Percentiles rank a stretch among this genome's conserved stretches.
Evolutionary conservation across 75 land plant genomes (phyloP).

Genomic region (Adiantum capillusveneris): DNA sequence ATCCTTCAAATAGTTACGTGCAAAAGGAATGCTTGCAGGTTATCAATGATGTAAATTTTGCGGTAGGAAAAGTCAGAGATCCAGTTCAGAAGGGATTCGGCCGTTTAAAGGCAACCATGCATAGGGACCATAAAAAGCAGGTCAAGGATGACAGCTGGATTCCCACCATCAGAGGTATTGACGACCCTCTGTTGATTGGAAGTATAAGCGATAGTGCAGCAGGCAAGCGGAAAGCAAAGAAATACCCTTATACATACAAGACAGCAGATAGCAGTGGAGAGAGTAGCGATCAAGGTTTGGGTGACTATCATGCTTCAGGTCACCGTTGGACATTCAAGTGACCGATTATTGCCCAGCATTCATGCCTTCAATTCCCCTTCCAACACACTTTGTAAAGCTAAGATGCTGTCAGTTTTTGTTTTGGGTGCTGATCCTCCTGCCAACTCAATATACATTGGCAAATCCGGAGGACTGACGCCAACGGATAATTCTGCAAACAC

Average conservation of each 20-base stretch:
- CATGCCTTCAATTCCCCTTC: too few relatives aligned
- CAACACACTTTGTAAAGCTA: too few relatives aligned
- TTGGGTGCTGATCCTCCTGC: too few relatives aligned
- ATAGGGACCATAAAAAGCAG: constrained; percentile 34
- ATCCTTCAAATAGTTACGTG: too few relatives aligned
- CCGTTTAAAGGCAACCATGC: constrained; percentile 61
- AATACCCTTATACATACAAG: constrained; percentile 45
- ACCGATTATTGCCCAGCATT: too few relatives aligned
- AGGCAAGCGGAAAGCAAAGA: constrained; percentile 39
- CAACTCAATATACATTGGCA: too few relatives aligned
- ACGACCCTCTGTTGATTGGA: constrained; percentile 85
- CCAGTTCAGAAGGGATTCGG: constrained; percentile 85
- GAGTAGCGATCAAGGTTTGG: constrained; percentile 66
- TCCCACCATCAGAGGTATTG: constrained; percentile 71
- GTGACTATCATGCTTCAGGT: constrained; percentile 27
- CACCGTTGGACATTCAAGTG: constrained; percentile 5
- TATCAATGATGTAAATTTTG: constrained; percentile 79
- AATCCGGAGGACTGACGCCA: too few relatives aligned
- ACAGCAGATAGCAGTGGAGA: constrained; percentile 89
- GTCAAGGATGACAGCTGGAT: constrained; percentile 67
- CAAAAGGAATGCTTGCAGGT: too few relatives aligned
- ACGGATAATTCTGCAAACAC: too few relatives aligned
- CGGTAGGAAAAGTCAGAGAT: constrained; percentile 73
- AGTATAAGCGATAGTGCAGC: constrained; percentile 77
- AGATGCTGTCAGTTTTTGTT: too few relatives aligned